These are phyloP conservation scores for Aspergillus avenaceus DNA, from an alignment of 495 filamentous ascomycete genomes.

Conservation along the genomic window DNA sequence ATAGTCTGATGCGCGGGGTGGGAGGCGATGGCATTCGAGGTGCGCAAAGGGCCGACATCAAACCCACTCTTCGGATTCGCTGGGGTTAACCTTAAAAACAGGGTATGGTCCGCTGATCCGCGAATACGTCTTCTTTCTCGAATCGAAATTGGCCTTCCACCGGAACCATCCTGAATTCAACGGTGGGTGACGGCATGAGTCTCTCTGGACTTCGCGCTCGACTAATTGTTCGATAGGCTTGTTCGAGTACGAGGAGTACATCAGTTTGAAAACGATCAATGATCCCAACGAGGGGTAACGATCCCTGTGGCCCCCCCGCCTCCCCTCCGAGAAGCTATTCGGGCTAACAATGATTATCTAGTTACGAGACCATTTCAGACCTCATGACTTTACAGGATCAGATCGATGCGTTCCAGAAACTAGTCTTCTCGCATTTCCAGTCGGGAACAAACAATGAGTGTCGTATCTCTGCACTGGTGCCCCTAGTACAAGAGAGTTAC, in stretches of 20 bases:
- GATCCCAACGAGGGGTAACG: slow-evolving; percentile 89
- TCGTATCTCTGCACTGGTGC: slow-evolving; percentile 87
- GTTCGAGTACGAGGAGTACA: slow-evolving; percentile 98
- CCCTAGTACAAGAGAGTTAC: slow-evolving; percentile 95
- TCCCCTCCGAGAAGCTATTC: too few species aligned
- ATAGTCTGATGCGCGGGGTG: slow-evolving; percentile 83
- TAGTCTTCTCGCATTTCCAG: slow-evolving; percentile 95
- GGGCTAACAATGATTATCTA: slow-evolving; percentile 28
- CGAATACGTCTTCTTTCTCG: slow-evolving; percentile 92
- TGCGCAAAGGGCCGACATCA: slow-evolving; percentile 24
- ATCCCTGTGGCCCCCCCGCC: too few species aligned
- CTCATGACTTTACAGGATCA: slow-evolving; percentile 96
- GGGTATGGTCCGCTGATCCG: slow-evolving; percentile 89
- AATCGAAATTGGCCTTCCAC: slow-evolving; percentile 91
- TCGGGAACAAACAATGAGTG: slow-evolving; percentile 91
- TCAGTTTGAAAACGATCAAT: slow-evolving; percentile 95
- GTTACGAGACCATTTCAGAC: slow-evolving; percentile 94
- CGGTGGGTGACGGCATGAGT: slow-evolving; percentile 45
- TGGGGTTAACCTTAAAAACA: slow-evolving; percentile 20
- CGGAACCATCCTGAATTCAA: slow-evolving; percentile 97
- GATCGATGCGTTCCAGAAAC: slow-evolving; percentile 96
- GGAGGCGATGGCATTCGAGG: slow-evolving; percentile 80
- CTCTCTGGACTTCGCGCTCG: background rate
- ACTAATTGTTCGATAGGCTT: slow-evolving; percentile 47
- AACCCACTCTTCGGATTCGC: background rate